Conservation (phyloP, 768 basidiomycete genomes). For the Neoboletus subvelutipes region DNA sequence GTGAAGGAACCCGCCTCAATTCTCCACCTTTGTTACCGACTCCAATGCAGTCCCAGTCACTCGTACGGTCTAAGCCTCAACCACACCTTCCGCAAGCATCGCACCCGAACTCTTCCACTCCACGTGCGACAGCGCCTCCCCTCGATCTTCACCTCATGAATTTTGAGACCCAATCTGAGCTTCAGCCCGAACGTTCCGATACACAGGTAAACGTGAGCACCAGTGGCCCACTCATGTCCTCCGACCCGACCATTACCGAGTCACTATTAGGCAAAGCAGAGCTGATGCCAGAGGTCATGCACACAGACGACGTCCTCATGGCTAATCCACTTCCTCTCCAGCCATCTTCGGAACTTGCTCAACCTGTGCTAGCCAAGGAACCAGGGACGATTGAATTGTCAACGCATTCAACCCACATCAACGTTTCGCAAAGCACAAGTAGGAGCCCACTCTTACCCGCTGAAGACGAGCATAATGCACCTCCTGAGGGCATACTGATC, state of each 20-base stretch:
- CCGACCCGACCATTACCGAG: conserved; percentile 2
- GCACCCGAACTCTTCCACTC: not conserved
- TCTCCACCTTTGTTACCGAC: not conserved
- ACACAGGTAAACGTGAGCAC: not conserved
- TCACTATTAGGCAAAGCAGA: not conserved
- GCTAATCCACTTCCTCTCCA: not conserved
- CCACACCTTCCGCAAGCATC: not conserved
- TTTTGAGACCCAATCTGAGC: not conserved
- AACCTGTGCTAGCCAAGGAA: not conserved
- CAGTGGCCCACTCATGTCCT: not conserved
- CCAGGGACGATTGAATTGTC: not conserved
- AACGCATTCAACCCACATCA: not conserved
- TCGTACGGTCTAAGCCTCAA: conserved; percentile 1
- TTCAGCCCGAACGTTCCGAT: not conserved
- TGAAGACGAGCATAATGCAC: conserved; percentile 3
- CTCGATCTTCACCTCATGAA: conserved; percentile 3
- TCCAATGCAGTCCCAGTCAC: not conserved
- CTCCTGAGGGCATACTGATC: not conserved
- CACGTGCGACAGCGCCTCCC: conserved; percentile 6
- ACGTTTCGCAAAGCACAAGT: conserved; percentile 4
- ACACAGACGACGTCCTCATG: not conserved
- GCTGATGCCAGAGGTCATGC: not conserved
- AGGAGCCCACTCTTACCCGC: conserved; percentile 2
- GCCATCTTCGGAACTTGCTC: conserved; percentile 5
- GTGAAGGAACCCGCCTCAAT: not conserved